These are phyloP conservation scores for Eucalyptus tenuipes DNA, from an alignment of 345 rosid species.

Conservation along the genomic window DNA sequence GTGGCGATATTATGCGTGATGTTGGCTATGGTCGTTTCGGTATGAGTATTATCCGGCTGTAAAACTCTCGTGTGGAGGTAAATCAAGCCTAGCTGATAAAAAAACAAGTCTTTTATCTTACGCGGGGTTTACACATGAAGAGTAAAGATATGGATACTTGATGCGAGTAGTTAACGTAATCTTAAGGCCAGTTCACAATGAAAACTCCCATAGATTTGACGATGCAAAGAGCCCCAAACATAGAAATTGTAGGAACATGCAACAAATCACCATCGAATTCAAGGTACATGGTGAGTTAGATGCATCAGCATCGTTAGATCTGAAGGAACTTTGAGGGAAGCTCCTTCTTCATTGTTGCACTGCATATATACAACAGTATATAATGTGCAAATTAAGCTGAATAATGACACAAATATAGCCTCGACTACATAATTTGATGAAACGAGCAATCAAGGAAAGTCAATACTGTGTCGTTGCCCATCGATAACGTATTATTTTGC, in stretches of 20 bases:
- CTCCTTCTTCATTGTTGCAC: neutral
- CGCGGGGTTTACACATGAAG: neutral
- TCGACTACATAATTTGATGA: neutral
- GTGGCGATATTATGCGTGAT: neutral
- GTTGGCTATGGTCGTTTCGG: neutral
- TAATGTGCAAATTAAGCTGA: neutral
- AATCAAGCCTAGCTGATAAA: neutral
- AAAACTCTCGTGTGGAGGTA: neutral
- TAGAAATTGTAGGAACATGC: neutral
- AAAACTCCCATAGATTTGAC: neutral
- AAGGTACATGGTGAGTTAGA: neutral
- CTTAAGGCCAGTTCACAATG: neutral
- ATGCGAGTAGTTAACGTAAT: neutral
- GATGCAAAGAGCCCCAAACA: neutral
- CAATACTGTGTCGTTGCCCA: neutral
- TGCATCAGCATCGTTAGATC: neutral
- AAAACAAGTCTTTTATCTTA: neutral
- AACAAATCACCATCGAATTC: neutral
- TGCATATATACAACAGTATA: neutral
- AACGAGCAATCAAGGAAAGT: neutral
- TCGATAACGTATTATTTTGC: neutral
- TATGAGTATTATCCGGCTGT: neutral
- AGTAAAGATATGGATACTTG: neutral
- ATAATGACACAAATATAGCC: neutral
- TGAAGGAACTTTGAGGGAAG: neutral